A percentile compares a stretch with the other conserved stretches of the same genome.
phyloP scores from a whole-genome alignment of 257 asterid genomes.

The Salvia splendens region DNA sequence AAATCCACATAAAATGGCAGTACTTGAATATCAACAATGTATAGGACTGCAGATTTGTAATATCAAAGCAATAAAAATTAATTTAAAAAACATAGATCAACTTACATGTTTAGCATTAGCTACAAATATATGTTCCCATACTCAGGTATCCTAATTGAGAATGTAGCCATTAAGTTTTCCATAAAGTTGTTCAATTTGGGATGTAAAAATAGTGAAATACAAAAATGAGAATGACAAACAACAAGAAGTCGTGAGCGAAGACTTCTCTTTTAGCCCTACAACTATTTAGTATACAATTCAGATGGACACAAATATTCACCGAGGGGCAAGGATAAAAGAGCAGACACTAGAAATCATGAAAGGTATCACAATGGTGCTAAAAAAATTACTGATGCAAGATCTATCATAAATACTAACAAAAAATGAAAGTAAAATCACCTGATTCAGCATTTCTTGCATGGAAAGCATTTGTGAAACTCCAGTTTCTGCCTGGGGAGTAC shows the following conservation, averaged over 20 bases:
- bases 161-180: background rate
- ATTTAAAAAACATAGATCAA: background rate
- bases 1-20: background rate
- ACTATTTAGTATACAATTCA: background rate
- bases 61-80: too few relatives aligned
- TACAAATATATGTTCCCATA: background rate
- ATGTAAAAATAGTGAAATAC: background rate
- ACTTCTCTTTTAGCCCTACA: background rate
- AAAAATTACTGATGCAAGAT: constrained; percentile 5
- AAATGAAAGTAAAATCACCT: constrained; percentile 48
- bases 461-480: constrained; percentile 55
- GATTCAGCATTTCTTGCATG: constrained; percentile 82
- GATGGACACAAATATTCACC: constrained; percentile 6
- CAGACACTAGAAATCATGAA: background rate
- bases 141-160: constrained; percentile 4
- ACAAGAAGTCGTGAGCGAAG: background rate
- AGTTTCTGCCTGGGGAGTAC: constrained; percentile 45
- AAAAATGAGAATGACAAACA: background rate
- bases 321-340: background rate
- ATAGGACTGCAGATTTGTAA: background rate
- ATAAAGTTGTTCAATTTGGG: background rate
- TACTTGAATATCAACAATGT: constrained; percentile 5
- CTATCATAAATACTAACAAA: background rate
- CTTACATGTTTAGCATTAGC: background rate
- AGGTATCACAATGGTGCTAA: background rate